Conservation (phyloP, 148 eudicot genomes). For the Fagopyrum homotropicum region DNA sequence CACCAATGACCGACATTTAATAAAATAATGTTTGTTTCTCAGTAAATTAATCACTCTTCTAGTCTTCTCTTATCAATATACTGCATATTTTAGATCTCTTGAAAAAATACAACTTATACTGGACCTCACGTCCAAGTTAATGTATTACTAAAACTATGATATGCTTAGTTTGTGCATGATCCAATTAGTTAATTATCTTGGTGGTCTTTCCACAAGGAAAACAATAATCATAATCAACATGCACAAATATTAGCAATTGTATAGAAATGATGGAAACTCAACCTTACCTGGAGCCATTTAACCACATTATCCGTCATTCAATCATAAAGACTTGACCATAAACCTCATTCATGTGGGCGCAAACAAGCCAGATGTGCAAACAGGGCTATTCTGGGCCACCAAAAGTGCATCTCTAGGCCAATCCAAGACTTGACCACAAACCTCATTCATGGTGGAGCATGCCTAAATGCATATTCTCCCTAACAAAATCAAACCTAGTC, state of each 20-base stretch:
- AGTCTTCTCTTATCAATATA: not conserved
- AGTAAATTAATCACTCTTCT: not conserved
- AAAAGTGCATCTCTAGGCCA: conserved; percentile 1
- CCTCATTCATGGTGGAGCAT: too few relatives aligned
- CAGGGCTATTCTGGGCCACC: conserved; percentile 2
- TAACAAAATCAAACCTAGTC: not conserved
- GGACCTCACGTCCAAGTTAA: not conserved
- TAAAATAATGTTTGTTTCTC: not conserved
- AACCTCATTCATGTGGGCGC: not conserved
- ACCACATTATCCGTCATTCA: not conserved
- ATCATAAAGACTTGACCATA: not conserved
- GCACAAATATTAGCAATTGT: not conserved
- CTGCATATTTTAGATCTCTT: not conserved
- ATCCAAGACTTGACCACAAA: not conserved
- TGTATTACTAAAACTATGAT: too few relatives aligned
- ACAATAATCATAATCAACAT: not conserved
- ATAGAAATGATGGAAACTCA: not conserved
- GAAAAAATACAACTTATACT: too few relatives aligned
- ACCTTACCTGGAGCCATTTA: conserved; percentile 25
- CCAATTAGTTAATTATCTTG: too few relatives aligned
- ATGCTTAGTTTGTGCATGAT: too few relatives aligned
- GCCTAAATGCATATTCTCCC: too few relatives aligned
- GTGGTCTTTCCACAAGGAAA: conserved; percentile 22
- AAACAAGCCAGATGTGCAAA: not conserved
- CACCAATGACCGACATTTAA: not conserved